phyloP scores from a whole-genome alignment of 768 basidiomycete genomes.

The Peribolospora kevripleyi region DNA sequence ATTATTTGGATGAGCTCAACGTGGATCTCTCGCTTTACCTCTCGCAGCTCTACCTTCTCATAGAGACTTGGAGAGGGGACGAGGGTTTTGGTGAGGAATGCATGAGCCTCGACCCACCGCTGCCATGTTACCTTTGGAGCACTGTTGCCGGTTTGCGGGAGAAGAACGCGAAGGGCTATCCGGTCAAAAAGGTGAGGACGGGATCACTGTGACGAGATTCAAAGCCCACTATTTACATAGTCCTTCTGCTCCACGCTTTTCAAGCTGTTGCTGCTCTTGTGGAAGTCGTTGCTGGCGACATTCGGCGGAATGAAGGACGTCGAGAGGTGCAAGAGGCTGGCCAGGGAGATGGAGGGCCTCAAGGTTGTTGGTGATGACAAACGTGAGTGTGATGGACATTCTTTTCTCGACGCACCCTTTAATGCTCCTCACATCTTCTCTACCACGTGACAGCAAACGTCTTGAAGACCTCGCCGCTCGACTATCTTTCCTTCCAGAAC shows the following conservation, averaged over 20 bases:
- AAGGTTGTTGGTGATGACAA: not conserved
- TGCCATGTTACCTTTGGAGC: constrained; percentile 77
- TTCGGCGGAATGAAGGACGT: constrained; percentile 81
- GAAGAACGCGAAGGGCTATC: constrained; percentile 82
- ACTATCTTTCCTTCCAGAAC: constrained; percentile 65
- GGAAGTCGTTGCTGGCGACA: constrained; percentile 81
- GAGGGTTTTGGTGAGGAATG: constrained; percentile 90
- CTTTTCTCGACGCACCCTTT: not conserved
- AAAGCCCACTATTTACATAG: too few species aligned
- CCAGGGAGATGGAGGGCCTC: constrained; percentile 62
- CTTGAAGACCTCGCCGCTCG: constrained; percentile 69
- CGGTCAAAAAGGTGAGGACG: constrained; percentile 64
- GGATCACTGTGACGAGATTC: not conserved
- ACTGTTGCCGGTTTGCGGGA: constrained; percentile 75
- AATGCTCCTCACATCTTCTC: not conserved
- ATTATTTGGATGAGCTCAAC: constrained; percentile 67
- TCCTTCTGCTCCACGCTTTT: not conserved
- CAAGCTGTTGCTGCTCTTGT: constrained; percentile 71
- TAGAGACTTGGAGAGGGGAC: constrained; percentile 78
- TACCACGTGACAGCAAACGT: not conserved
- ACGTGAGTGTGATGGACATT: not conserved
- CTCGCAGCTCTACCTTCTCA: constrained; percentile 80
- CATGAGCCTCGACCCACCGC: constrained; percentile 83
- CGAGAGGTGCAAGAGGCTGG: constrained; percentile 51
- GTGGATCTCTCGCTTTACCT: constrained; percentile 83